phyloP scores from a whole-genome alignment of 352 stramenopile species.

The Pythium plurisporium region DNA sequence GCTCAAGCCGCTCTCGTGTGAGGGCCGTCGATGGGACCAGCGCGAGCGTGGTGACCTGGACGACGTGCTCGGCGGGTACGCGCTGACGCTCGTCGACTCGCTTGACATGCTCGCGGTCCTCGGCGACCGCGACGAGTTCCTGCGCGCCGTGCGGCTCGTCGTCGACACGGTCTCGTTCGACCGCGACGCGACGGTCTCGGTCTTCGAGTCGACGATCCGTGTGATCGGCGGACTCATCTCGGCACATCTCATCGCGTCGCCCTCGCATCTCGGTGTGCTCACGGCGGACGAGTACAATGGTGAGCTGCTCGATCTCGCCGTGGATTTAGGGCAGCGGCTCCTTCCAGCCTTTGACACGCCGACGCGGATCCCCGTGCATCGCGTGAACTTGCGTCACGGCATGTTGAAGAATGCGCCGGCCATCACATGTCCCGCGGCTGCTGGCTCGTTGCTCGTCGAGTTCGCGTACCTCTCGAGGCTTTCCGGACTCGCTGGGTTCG shows the following conservation, averaged over 20 bases:
- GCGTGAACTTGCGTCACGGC: conserved; percentile 90
- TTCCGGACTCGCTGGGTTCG: conserved; percentile 49
- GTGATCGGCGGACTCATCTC: conserved; percentile 90
- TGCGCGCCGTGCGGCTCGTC: conserved; percentile 58
- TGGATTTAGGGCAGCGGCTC: conserved; percentile 94
- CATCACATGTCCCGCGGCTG: conserved; percentile 93
- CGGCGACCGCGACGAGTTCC: conserved; percentile 78
- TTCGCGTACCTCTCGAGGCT: conserved; percentile 93
- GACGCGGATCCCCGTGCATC: conserved; percentile 94
- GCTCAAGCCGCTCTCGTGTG: conserved; percentile 79
- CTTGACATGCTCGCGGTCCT: conserved; percentile 88
- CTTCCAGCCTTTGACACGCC: conserved; percentile 95
- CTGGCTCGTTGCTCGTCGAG: conserved; percentile 95
- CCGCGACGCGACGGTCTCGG: conserved; percentile 85
- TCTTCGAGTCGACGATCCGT: conserved; percentile 93
- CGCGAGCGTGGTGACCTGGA: conserved; percentile 82
- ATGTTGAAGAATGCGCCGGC: conserved; percentile 68
- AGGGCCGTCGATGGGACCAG: conserved; percentile 70
- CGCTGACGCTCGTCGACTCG: conserved; percentile 85
- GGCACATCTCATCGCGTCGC: conserved; percentile 82
- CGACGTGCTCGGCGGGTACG: conserved; percentile 78
- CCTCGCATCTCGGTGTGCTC: conserved; percentile 49
- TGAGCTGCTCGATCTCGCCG: conserved; percentile 91
- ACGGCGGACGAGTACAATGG: conserved; percentile 83
- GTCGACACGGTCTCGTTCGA: conserved; percentile 69